Evolutionary conservation across 2,329 filamentous ascomycete genomes (phyloP).

Genomic region (Sporothrix sp.): DNA sequence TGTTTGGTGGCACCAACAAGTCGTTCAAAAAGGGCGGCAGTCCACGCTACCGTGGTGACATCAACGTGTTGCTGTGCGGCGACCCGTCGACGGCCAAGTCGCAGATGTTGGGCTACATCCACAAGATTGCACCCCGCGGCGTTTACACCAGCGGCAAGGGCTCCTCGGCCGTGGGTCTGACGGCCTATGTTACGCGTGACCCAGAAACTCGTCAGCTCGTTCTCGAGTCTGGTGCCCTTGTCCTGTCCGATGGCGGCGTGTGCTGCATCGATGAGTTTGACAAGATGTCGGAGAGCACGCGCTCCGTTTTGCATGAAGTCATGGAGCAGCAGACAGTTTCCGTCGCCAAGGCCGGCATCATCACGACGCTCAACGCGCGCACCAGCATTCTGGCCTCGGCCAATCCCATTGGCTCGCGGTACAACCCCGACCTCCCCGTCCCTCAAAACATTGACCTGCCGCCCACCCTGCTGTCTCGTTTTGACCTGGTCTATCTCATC

Average conservation of each 20-base stretch:
- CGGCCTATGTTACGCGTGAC: conserved; percentile 71
- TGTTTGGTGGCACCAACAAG: conserved; percentile 97
- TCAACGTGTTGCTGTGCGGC: conserved; percentile 93
- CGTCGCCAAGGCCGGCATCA: conserved; percentile 86
- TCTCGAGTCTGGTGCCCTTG: conserved; percentile 68
- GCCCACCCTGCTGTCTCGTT: conserved; percentile 87
- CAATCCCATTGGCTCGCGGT: conserved; percentile 95
- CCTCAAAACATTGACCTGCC: conserved; percentile 97
- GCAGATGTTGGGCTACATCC: conserved; percentile 85
- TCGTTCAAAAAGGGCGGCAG: conserved; percentile 93
- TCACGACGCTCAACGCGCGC: conserved; percentile 89
- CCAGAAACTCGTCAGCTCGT: conserved; percentile 72
- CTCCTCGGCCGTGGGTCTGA: conserved; percentile 71
- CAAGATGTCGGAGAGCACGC: conserved; percentile 72
- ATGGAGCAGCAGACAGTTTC: conserved; percentile 85
- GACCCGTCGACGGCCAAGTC: conserved; percentile 96
- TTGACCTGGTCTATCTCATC: conserved; percentile 94
- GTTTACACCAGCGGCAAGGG: conserved; percentile 77
- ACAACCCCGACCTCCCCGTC: conserved; percentile 90
- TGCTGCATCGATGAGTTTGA: conserved; percentile 82
- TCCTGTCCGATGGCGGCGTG: conserved; percentile 71
- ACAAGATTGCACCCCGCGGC: conserved; percentile 89
- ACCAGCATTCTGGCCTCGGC: conserved; percentile 94
- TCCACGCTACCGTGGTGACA: conserved; percentile 91
- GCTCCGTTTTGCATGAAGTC: conserved; percentile 76